Conservation (phyloP, 192 early-diverging fungal species). For the Backusella mclennaniae region DNA sequence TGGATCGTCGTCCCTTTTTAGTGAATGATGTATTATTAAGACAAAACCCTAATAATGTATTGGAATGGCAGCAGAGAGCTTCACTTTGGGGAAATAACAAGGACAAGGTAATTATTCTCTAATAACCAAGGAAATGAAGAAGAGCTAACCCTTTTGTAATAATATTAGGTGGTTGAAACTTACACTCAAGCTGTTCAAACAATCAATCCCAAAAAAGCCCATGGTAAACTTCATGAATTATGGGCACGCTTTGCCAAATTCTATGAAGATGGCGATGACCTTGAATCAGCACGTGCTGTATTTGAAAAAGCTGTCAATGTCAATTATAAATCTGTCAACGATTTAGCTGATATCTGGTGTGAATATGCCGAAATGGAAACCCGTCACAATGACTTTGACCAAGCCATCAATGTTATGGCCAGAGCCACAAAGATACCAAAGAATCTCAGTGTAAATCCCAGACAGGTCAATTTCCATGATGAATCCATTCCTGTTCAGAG, state of each 20-base stretch:
- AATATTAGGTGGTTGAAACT: slow-evolving; percentile 60
- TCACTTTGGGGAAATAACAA: slow-evolving; percentile 61
- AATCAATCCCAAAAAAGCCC: slow-evolving; percentile 74
- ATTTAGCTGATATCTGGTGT: slow-evolving; percentile 87
- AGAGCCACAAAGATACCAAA: slow-evolving; percentile 72
- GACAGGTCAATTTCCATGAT: slow-evolving; percentile 73
- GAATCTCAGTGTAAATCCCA: slow-evolving; percentile 35
- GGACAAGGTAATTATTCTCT: slow-evolving; percentile 36
- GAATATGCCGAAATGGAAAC: slow-evolving; percentile 91
- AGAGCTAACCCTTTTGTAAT: neutral
- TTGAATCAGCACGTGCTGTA: slow-evolving; percentile 68
- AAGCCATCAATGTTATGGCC: slow-evolving; percentile 80
- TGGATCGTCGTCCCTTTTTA: slow-evolving; percentile 90
- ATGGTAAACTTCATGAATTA: slow-evolving; percentile 75
- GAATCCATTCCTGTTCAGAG: slow-evolving; percentile 73
- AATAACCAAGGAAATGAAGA: neutral
- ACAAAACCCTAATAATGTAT: slow-evolving; percentile 87
- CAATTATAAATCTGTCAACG: slow-evolving; percentile 76
- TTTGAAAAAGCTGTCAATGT: slow-evolving; percentile 85
- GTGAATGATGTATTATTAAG: slow-evolving; percentile 91
- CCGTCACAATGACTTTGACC: slow-evolving; percentile 60
- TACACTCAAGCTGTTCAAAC: slow-evolving; percentile 71
- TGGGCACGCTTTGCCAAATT: slow-evolving; percentile 86
- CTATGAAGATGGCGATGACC: slow-evolving; percentile 61
- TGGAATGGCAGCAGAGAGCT: slow-evolving; percentile 90